Evolutionary conservation across 2,329 filamentous ascomycete genomes (phyloP).

Genomic region (Alternaria brassicicola): DNA sequence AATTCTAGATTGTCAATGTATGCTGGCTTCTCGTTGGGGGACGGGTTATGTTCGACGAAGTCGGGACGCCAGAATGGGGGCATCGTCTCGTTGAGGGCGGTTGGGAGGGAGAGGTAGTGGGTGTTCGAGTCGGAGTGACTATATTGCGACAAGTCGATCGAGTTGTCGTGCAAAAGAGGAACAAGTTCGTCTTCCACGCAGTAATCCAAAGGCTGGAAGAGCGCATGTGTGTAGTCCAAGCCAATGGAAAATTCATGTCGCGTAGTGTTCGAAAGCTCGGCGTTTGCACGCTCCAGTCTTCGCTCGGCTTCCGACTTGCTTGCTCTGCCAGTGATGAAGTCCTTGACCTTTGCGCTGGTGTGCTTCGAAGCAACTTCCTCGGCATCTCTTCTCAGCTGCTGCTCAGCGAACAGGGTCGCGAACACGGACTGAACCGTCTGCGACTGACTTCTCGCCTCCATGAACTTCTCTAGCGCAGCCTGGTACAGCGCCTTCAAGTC

Average conservation of each 20-base stretch:
- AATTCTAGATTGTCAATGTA: slow-evolving; percentile 40
- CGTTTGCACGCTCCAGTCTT: slow-evolving; percentile 14
- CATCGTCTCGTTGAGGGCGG: slow-evolving; percentile 34
- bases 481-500: slow-evolving; percentile 57
- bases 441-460: slow-evolving; percentile 37
- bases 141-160: slow-evolving; percentile 46
- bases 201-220: slow-evolving; percentile 51
- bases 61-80: slow-evolving; percentile 43
- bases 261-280: slow-evolving; percentile 41
- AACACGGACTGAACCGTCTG: slow-evolving; percentile 54
- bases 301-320: slow-evolving; percentile 49
- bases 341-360: slow-evolving; percentile 20
- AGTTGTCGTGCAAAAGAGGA: slow-evolving; percentile 37
- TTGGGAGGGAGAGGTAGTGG: slow-evolving; percentile 49
- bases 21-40: slow-evolving; percentile 36
- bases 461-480: slow-evolving; percentile 49
- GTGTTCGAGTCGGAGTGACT: slow-evolving; percentile 38
- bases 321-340: slow-evolving; percentile 25
- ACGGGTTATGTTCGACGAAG: slow-evolving; percentile 31
- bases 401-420: slow-evolving; percentile 60
- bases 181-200: slow-evolving; percentile 37
- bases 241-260: slow-evolving; percentile 60
- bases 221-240: slow-evolving; percentile 58
- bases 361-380: slow-evolving; percentile 31
- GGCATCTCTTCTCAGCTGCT: slow-evolving; percentile 57